Base-by-base conservation (phyloP, 2,329 filamentous ascomycete genomes). In the Cercospora beticola region DNA sequence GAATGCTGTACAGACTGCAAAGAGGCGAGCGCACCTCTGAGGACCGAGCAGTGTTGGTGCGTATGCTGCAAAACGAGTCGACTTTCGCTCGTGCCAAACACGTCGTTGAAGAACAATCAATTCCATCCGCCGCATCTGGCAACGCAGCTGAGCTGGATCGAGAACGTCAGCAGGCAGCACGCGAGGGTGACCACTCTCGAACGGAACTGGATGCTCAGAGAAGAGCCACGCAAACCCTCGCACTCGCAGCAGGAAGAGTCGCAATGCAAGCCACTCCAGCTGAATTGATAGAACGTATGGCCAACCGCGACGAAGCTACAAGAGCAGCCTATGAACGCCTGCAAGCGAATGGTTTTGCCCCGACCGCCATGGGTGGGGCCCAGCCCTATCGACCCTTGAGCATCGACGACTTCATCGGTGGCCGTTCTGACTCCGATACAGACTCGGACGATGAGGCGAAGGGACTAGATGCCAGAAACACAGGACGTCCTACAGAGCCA, bases 391-490 rank as follows among this genome's bases (percentile, higher is more conserved):
- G 56, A 28, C 64, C 26, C 6, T 16, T 61, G 3, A 43, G 49
- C 31, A 26, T 72, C 10, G 31, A 69, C 23, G 63, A 71, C 52
- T 60, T 69, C 62, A 36, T 31, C 21, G 65, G 59, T 28, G 68
- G 60, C 5, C 62, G 21, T 23, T 68, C 67, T 26, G 70, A 70
- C 12, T 71, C 69, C 1, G 75, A 75, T 21, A 36, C 36, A 23
- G 71, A 73, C 7, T 70, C 73, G 14, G 75, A 77, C 23, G 70
- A 65, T 71, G 76, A 62, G 59, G 67, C 43, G 68, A 69, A 73
- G 14, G 81, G 81, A 12, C 79, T 86, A 0, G 85, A 86, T 70
- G 80, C 80, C 54, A 78, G 80, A 67, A 80, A 82, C 5, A 78
- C 81, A 62, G 79, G 78, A 10, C 80, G 85, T 7, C 85, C 85